Conservation (phyloP, 2,329 filamentous ascomycete genomes). For the Volutella citrinella region DNA sequence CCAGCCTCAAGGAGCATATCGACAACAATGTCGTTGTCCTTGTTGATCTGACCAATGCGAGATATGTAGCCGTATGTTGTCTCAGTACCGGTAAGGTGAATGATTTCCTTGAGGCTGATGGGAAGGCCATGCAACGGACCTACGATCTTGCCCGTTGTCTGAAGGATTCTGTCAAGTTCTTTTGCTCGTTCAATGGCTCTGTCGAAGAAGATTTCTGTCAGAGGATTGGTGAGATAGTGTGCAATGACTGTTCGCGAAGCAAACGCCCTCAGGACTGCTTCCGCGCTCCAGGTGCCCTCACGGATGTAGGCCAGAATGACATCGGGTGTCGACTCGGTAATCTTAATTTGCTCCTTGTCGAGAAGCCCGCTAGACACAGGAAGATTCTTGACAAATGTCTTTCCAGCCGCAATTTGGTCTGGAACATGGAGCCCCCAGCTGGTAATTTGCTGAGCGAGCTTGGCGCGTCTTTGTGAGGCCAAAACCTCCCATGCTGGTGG, state of each 20-base stretch:
- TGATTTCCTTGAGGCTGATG: slow-evolving; percentile 2
- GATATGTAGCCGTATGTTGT: background rate
- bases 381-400: background rate
- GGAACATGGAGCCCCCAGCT: background rate
- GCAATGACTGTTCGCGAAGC: background rate
- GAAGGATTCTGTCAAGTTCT: background rate
- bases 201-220: slow-evolving; percentile 1
- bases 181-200: background rate
- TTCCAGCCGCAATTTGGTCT: background rate
- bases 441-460: too few relatives aligned
- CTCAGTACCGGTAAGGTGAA: background rate
- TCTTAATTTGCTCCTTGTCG: background rate
- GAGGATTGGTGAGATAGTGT: background rate
- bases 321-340: slow-evolving; percentile 1
- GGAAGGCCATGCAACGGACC: slow-evolving; percentile 4
- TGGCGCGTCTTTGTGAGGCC: too few relatives aligned
- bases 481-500: too few relatives aligned
- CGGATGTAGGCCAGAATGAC: background rate
- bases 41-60: background rate
- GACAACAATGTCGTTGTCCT: background rate
- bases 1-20: slow-evolving; percentile 1
- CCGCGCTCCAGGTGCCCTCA: background rate
- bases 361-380: background rate
- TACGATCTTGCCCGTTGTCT: background rate
- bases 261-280: background rate